Conservation (phyloP, 2,329 filamentous ascomycete species). For the Onygenales sp. region DNA sequence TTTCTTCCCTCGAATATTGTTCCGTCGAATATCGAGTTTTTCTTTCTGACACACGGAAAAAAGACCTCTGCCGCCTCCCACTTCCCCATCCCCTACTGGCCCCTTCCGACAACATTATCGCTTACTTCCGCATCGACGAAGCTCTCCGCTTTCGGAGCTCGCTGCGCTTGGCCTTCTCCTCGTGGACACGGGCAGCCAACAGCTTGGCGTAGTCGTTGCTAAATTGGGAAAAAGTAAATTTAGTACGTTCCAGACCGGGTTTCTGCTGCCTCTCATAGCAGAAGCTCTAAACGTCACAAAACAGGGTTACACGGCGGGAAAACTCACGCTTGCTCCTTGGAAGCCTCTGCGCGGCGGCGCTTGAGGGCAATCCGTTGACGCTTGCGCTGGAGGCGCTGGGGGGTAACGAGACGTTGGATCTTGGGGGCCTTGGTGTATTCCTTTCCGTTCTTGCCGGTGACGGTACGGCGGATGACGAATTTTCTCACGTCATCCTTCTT, state of each 20-base stretch:
- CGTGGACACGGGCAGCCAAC: conserved; percentile 91
- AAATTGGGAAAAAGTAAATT: conserved; percentile 19
- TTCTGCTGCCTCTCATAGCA: background rate
- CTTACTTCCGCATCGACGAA: conserved; percentile 84
- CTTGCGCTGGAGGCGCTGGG: conserved; percentile 99
- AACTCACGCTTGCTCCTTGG: conserved; percentile 98
- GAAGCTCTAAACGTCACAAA: background rate
- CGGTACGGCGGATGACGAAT: conserved; percentile 98
- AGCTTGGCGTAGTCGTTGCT: conserved; percentile 96
- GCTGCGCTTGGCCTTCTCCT: conserved; percentile 89
- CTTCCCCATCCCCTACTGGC: background rate
- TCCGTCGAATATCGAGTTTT: background rate
- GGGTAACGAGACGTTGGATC: conserved; percentile 99
- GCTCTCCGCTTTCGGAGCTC: conserved; percentile 95
- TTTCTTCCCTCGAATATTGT: conserved; percentile 1
- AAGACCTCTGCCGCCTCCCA: background rate
- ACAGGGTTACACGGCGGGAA: conserved; percentile 5
- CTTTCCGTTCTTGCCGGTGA: conserved; percentile 90
- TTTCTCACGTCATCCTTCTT: conserved; percentile 99
- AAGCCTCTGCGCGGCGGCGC: conserved; percentile 91
- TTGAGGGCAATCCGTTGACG: conserved; percentile 96
- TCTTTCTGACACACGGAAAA: conserved; percentile 2
- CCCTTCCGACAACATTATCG: background rate
- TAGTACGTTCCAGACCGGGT: conserved; percentile 18
- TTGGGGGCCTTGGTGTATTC: conserved; percentile 99